Percentiles rank a stretch among this genome's conserved stretches.
phyloP scores from a whole-genome alignment of 345 rosid genomes.

The Eucalyptus virginea region DNA sequence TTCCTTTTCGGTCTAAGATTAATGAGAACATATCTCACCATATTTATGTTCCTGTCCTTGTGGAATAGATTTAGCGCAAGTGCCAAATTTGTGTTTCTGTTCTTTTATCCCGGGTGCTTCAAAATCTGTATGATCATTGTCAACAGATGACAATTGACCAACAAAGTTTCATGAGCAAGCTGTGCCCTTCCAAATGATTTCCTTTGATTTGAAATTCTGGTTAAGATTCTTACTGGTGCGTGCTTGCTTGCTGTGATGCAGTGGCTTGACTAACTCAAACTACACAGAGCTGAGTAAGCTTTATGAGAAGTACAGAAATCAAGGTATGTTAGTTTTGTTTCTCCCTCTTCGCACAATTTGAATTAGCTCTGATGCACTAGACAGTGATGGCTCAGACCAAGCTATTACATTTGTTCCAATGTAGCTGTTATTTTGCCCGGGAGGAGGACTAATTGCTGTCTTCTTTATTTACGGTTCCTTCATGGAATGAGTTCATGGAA shows the following conservation, averaged over 20 bases:
- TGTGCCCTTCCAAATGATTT: not conserved
- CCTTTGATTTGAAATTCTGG: not conserved
- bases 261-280: conserved; percentile 86
- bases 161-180: not conserved
- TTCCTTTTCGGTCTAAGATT: not conserved
- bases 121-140: not conserved
- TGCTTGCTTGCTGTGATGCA: conserved; percentile 11
- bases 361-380: not conserved
- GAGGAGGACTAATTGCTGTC: not conserved
- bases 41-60: not conserved
- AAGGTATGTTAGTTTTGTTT: conserved; percentile 28
- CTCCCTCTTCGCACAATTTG: not conserved
- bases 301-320: conserved; percentile 70
- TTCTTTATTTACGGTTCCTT: not conserved
- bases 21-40: not conserved
- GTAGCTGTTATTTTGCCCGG: not conserved
- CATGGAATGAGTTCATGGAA: not conserved
- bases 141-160: not conserved
- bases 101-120: not conserved
- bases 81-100: not conserved
- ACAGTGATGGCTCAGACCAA: not conserved
- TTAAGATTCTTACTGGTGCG: not conserved
- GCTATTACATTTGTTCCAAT: not conserved
- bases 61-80: not conserved
- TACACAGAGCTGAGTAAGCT: conserved; percentile 75